phyloP scores from a whole-genome alignment of 2,329 filamentous ascomycete genomes.

The Botrytis hyacinthi region DNA sequence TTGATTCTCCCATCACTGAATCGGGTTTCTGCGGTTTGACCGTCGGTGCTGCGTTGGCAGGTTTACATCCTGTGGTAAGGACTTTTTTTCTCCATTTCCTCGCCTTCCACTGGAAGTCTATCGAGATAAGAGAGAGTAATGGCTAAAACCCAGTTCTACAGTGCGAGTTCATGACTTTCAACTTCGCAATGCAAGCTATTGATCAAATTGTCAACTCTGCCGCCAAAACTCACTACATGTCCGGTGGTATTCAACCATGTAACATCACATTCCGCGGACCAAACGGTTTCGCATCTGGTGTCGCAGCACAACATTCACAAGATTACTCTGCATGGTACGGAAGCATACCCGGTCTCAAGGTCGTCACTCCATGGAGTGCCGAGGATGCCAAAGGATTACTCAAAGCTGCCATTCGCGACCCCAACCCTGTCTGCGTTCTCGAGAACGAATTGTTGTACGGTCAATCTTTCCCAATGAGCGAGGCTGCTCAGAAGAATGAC shows the following conservation, averaged over 20 bases:
- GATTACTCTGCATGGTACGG: slow-evolving; percentile 99
- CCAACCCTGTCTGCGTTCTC: slow-evolving; percentile 90
- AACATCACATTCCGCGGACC: slow-evolving; percentile 99
- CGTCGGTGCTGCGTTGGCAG: slow-evolving; percentile 90
- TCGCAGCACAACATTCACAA: slow-evolving; percentile 96
- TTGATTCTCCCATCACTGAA: slow-evolving; percentile 98
- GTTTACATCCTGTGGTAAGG: slow-evolving; percentile 88
- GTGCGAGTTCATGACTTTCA: slow-evolving; percentile 99
- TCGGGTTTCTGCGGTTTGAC: slow-evolving; percentile 92
- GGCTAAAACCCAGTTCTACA: slow-evolving; percentile 40
- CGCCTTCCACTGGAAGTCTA: slow-evolving; percentile 8
- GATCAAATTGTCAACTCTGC: slow-evolving; percentile 99
- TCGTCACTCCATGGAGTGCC: slow-evolving; percentile 91
- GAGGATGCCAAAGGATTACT: slow-evolving; percentile 98
- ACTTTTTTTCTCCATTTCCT: slow-evolving; percentile 3
- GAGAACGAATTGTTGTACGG: slow-evolving; percentile 93
- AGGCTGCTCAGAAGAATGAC: slow-evolving; percentile 91
- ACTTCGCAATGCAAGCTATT: slow-evolving; percentile 99
- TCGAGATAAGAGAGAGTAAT: background rate
- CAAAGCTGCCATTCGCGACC: slow-evolving; percentile 96
- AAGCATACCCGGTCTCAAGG: slow-evolving; percentile 95
- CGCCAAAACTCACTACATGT: slow-evolving; percentile 99
- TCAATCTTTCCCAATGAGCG: slow-evolving; percentile 93
- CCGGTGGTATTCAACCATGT: slow-evolving; percentile 97
- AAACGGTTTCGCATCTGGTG: slow-evolving; percentile 95